Percentiles rank a stretch among this genome's conserved stretches.
phyloP scores from a whole-genome alignment of 352 stramenopile species.

The Peronosclerospora sorghi region DNA sequence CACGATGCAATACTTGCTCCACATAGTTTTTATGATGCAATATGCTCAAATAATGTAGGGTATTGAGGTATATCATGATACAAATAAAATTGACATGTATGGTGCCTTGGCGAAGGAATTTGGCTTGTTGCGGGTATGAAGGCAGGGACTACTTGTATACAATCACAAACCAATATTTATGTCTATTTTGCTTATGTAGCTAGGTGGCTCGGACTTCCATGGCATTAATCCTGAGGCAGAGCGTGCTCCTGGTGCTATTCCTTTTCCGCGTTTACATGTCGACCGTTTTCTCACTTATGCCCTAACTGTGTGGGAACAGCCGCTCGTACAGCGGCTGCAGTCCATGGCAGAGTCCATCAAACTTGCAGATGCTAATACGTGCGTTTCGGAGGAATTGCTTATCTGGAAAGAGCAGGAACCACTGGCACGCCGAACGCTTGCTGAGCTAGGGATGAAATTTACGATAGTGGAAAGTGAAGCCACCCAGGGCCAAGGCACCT shows the following conservation, averaged over 20 bases:
- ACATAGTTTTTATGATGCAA: neutral
- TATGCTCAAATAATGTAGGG: constrained; percentile 25
- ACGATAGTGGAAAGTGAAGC: constrained; percentile 11
- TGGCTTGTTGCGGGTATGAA: constrained; percentile 46
- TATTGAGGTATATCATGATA: constrained; percentile 76
- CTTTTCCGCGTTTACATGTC: constrained; percentile 56
- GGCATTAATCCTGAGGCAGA: constrained; percentile 65
- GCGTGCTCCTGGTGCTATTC: constrained; percentile 60
- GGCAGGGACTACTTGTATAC: too few relatives aligned
- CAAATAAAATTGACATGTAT: constrained; percentile 76
- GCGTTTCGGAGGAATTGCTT: constrained; percentile 24
- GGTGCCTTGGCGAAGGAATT: constrained; percentile 62
- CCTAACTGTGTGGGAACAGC: constrained; percentile 52
- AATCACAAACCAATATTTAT: neutral
- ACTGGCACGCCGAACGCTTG: constrained; percentile 20
- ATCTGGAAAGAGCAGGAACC: constrained; percentile 46
- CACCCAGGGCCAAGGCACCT: neutral
- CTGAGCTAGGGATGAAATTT: constrained; percentile 19
- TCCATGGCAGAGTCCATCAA: constrained; percentile 21
- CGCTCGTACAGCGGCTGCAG: constrained; percentile 34
- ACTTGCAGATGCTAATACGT: constrained; percentile 1
- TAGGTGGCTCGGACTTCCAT: constrained; percentile 79
- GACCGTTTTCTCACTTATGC: constrained; percentile 62
- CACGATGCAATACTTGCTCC: neutral
- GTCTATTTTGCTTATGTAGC: constrained; percentile 16